Base-by-base conservation (phyloP, 2,329 filamentous ascomycete genomes). In the Botryotinia convoluta region DNA sequence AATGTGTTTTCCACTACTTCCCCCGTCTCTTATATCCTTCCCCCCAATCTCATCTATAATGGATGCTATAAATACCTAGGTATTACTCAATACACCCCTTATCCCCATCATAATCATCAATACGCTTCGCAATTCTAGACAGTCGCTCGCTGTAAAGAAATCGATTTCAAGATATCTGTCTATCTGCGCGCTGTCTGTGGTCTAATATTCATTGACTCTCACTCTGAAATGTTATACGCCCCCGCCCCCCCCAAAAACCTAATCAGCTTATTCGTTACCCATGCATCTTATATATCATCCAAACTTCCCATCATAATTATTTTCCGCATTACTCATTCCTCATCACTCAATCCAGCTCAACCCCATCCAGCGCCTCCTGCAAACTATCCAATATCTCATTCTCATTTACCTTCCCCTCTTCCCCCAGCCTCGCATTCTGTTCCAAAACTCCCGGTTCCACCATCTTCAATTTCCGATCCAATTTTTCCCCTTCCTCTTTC, bases 301-400 rank as follows among this genome's bases (percentile, higher is more conserved):
- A 6, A 29, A 39, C 16, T 67, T 39, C 57, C 32, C 32, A 32
- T 57, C 35, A 26, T 18, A 18, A 62, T 62, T 16, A 18, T 69
- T 16, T 9, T 10, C 39, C n/a, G 10, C 26, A 12, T 68, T 14
- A 8, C 4, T 20, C 3, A 57, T 29, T 29, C 6, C 6, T 14
- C 51, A 57, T 29, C 7, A 12, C 12, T 80, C 69, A 82, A 72
- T 82, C 80, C 32, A 81, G 68, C 14, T 78, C 78, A 60, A 81
- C 79, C 0, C 79, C 79, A 75, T 80, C 78, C 67, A 81, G 70
- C 2, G 77, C 77, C 70, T 81, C 79, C 8, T 48, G 74, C 72
- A 81, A 70, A 67, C 74, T 79, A 70, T 78, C 75, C 51, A 39
- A 18, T 20, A 18, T 16, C 12, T n/a, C 18, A 42, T 35, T 22